A percentile compares a stretch with the other conserved stretches of the same genome.
phyloP scores from a whole-genome alignment of 2,329 filamentous ascomycete genomes.

The Neocucurbitaria cava region DNA sequence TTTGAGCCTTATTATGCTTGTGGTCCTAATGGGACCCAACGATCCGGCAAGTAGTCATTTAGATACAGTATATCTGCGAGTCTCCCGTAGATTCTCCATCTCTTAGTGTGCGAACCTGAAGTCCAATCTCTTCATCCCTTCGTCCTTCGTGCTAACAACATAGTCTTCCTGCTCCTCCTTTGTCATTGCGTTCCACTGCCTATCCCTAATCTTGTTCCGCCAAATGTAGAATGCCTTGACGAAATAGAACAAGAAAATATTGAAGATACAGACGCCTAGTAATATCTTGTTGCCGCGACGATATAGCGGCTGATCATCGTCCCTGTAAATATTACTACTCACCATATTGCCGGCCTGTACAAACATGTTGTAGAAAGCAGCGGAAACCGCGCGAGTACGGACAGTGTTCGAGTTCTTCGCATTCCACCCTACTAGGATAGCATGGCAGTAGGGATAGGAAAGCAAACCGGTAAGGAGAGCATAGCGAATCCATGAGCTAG shows the following conservation, averaged over 20 bases:
- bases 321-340: slow-evolving; percentile 57
- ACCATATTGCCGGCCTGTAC: slow-evolving; percentile 58
- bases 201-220: slow-evolving; percentile 47
- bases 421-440: slow-evolving; percentile 51
- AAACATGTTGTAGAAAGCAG: slow-evolving; percentile 53
- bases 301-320: slow-evolving; percentile 55
- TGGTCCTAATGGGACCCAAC: too few relatives aligned
- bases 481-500: slow-evolving; percentile 60
- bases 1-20: too few relatives aligned
- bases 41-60: neutral
- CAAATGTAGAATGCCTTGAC: slow-evolving; percentile 52
- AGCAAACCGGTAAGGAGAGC: slow-evolving; percentile 58
- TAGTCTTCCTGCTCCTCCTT: slow-evolving; percentile 39
- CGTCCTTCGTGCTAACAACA: slow-evolving; percentile 34
- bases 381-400: slow-evolving; percentile 49
- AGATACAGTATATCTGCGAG: too few relatives aligned
- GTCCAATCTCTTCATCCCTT: slow-evolving; percentile 38
- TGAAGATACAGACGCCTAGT: slow-evolving; percentile 39
- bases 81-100: neutral
- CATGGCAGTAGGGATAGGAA: slow-evolving; percentile 62
- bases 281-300: slow-evolving; percentile 51
- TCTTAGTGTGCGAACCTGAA: slow-evolving; percentile 39
- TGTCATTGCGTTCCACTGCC: slow-evolving; percentile 37
- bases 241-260: slow-evolving; percentile 43
- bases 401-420: slow-evolving; percentile 50